Base-by-base conservation (phyloP, 352 stramenopile species). In the Globisporangium paroecandrum region DNA sequence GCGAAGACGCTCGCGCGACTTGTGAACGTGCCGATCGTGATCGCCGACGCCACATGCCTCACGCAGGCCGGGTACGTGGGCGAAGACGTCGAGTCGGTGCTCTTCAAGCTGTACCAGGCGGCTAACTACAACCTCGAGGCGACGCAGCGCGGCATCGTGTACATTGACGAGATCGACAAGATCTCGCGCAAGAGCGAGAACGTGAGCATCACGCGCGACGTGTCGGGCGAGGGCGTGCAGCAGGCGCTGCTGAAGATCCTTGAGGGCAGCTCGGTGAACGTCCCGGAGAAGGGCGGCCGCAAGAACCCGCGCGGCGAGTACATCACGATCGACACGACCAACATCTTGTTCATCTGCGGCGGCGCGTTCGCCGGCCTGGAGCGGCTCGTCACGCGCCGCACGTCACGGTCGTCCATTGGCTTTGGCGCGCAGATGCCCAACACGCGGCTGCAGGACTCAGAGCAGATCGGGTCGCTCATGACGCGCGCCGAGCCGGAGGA, bases 151-250 rank as follows among this genome's bases (percentile, higher is more conserved):
- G 97, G 97, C 47, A 99, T 99, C 70, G 97, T 94, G 29, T 99
- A 99, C 80, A 97, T 99, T 72, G 97, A 99, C 70, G 97, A 99
- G 76, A 98, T 98, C 64, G 97, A 99, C 84, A 99, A 99, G 78
- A 98, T 99, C 73, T 91, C 89, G 36, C 83, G 87, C 32, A 96
- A 94, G 69, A 91, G 82, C 68, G 89, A 93, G 66, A 93, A 90
- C 75, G 88, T 91, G 70, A 81, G 93, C 87, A 99, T 99, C 70
- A 98, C 96, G 64, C 89, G 97, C 24, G 97, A 99, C 78, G 97
- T 99, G 32, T 98, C 91, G 58, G 97, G 97, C 13, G 97, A 99
- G 78, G 97, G 97, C 54, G 97, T 99, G 15, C 97, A 99, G 81
- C 97, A 99, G 81, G 97, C 97, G 38, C 80, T 99, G 69, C 84